phyloP scores from a whole-genome alignment of 129 eudicot genomes.

The Erigeron canadensis region DNA sequence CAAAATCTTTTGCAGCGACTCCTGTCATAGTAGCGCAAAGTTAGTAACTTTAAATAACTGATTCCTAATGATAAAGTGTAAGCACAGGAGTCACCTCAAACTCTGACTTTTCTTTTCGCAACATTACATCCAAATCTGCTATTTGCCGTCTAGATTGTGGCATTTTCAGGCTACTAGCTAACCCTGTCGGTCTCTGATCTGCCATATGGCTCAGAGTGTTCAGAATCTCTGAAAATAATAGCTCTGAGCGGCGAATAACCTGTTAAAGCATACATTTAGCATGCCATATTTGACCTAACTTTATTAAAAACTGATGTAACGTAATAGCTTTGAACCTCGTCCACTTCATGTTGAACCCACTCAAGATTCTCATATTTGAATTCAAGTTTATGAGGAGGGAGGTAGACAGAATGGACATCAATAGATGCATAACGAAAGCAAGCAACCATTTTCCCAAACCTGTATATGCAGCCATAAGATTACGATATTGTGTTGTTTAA shows the following conservation, averaged over 20 bases:
- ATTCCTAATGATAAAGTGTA: not conserved
- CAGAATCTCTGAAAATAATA: slow-evolving; percentile 70
- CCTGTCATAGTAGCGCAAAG: slow-evolving; percentile 48
- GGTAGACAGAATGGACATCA: slow-evolving; percentile 91
- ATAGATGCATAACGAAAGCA: slow-evolving; percentile 99
- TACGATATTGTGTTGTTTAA: slow-evolving; percentile 1
- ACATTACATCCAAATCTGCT: slow-evolving; percentile 59
- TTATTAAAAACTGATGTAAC: not conserved
- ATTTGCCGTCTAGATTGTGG: slow-evolving; percentile 53
- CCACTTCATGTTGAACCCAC: slow-evolving; percentile 84
- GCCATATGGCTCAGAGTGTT: slow-evolving; percentile 54
- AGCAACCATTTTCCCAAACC: slow-evolving; percentile 95
- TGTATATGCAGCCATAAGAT: slow-evolving; percentile 35
- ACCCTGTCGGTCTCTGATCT: slow-evolving; percentile 43
- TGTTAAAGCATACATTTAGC: slow-evolving; percentile 37
- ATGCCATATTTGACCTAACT: not conserved
- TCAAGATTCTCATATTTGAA: slow-evolving; percentile 69
- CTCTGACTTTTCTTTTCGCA: slow-evolving; percentile 73
- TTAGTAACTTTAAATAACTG: not conserved
- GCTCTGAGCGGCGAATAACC: slow-evolving; percentile 72
- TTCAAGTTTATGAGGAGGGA: slow-evolving; percentile 84
- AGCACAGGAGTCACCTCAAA: slow-evolving; percentile 51
- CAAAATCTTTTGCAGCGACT: slow-evolving; percentile 48
- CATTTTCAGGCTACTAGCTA: slow-evolving; percentile 30
- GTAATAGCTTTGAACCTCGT: slow-evolving; percentile 52